A percentile compares a stretch with the other conserved stretches of the same genome.
These are phyloP conservation scores for Fusarium abutilonis DNA, from an alignment of 2,329 filamentous ascomycete species.

Conservation along the genomic window DNA sequence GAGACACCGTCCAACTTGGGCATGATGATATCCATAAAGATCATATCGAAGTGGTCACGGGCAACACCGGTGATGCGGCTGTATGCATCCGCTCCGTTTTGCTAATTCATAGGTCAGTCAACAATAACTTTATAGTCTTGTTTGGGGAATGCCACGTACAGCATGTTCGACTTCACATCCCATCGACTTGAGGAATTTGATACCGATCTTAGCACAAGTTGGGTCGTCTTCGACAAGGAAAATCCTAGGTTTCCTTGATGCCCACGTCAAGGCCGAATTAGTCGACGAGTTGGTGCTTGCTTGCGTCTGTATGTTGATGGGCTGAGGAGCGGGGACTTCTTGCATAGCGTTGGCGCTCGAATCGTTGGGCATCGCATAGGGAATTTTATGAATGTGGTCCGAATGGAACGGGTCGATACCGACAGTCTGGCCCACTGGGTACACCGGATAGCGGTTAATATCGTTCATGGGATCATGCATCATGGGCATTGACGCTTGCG, in stretches of 20 bases:
- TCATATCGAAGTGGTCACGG: slow-evolving; percentile 67
- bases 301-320: slow-evolving; percentile 42
- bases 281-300: slow-evolving; percentile 40
- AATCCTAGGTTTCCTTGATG: slow-evolving; percentile 75
- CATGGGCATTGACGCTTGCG: slow-evolving; percentile 57
- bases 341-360: slow-evolving; percentile 51
- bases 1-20: slow-evolving; percentile 94
- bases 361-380: slow-evolving; percentile 77
- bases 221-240: slow-evolving; percentile 87
- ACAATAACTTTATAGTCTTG: neutral
- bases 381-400: slow-evolving; percentile 94
- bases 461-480: slow-evolving; percentile 66
- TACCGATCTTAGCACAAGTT: slow-evolving; percentile 73
- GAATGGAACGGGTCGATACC: slow-evolving; percentile 95
- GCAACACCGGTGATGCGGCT: slow-evolving; percentile 74
- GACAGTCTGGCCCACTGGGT: slow-evolving; percentile 88
- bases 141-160: slow-evolving; percentile 56
- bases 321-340: slow-evolving; percentile 54
- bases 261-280: slow-evolving; percentile 62
- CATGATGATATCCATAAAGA: slow-evolving; percentile 97
- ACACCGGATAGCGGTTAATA: slow-evolving; percentile 74
- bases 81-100: slow-evolving; percentile 89
- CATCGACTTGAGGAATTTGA: slow-evolving; percentile 72
- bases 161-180: slow-evolving; percentile 74
- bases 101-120: slow-evolving; percentile 40